Percentiles rank a stretch among this genome's conserved stretches.
phyloP scores from a whole-genome alignment of 805 yeast species.

The Starmerella bombicola region DNA sequence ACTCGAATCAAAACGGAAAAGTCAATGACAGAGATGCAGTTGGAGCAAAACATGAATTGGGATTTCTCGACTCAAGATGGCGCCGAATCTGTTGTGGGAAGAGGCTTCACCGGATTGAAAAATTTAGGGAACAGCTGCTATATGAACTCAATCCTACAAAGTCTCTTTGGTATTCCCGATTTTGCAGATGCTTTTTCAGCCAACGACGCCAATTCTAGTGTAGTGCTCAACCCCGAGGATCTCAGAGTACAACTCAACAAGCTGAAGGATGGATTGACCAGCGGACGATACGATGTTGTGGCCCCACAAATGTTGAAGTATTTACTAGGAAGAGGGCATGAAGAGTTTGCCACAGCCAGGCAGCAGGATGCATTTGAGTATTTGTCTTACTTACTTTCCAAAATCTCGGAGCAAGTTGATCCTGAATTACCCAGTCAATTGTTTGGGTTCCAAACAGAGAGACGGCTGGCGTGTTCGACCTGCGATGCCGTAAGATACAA shows the following conservation, averaged over 20 bases:
- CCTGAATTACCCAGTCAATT: conserved; percentile 37
- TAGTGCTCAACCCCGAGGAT: conserved; percentile 54
- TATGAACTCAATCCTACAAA: conserved; percentile 67
- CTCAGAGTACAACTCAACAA: conserved; percentile 67
- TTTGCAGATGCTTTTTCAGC: conserved; percentile 27
- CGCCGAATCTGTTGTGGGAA: conserved; percentile 55
- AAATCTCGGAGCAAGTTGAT: conserved; percentile 33
- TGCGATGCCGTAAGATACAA: conserved; percentile 53
- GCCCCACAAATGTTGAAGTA: conserved; percentile 65
- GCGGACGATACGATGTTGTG: conserved; percentile 61
- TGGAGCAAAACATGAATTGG: conserved; percentile 90
- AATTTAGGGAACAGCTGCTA: conserved; percentile 93
- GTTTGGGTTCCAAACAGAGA: conserved; percentile 54
- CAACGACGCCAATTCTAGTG: conserved; percentile 31
- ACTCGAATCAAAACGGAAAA: conserved; percentile 65
- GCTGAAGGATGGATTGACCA: conserved; percentile 61
- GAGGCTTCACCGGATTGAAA: conserved; percentile 68
- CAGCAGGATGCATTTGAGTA: conserved; percentile 97
- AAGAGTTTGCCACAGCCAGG: conserved; percentile 70
- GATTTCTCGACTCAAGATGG: conserved; percentile 65
- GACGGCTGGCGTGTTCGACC: conserved; percentile 43
- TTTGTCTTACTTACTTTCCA: conserved; percentile 51
- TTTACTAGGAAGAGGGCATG: conserved; percentile 62
- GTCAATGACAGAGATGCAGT: conserved; percentile 72
- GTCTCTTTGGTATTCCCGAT: conserved; percentile 38